phyloP scores from a whole-genome alignment of 495 filamentous ascomycete species.

The Penicillium antarcticum region DNA sequence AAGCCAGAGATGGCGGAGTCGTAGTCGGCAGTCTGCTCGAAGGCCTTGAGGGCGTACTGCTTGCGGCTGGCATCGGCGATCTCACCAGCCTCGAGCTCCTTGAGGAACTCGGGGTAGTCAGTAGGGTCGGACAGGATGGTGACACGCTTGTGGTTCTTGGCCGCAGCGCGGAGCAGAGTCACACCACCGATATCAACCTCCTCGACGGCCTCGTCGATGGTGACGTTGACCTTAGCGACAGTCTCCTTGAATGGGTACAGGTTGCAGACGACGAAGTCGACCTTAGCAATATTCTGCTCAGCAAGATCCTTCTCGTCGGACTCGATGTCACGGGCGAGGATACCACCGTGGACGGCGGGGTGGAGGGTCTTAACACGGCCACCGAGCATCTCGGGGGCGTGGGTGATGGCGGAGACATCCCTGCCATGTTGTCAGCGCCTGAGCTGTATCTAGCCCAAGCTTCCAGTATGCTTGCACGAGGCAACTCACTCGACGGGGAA shows the following conservation, averaged over 20 bases:
- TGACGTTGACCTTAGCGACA: conserved; percentile 93
- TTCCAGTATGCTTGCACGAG: not conserved
- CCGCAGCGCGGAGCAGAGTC: conserved; percentile 90
- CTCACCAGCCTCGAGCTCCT: conserved; percentile 82
- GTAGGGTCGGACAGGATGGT: conserved; percentile 90
- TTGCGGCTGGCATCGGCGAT: conserved; percentile 79
- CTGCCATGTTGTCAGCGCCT: conserved; percentile 41
- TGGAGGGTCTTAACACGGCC: conserved; percentile 97
- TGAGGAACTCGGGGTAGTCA: conserved; percentile 91
- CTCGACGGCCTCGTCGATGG: conserved; percentile 92
- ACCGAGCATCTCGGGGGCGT: conserved; percentile 96
- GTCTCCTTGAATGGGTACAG: conserved; percentile 98
- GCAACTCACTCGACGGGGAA: conserved; percentile 81
- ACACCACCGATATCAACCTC: conserved; percentile 98
- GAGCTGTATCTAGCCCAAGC: not conserved
- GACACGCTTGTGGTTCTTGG: conserved; percentile 94
- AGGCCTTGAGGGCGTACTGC: conserved; percentile 89
- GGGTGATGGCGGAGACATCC: conserved; percentile 95
- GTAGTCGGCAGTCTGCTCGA: conserved; percentile 98
- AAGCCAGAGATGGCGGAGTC: conserved; percentile 92
- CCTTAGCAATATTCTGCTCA: conserved; percentile 94
- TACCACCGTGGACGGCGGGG: conserved; percentile 89
- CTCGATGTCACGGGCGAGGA: conserved; percentile 86
- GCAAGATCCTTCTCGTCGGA: conserved; percentile 96
- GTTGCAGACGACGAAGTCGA: conserved; percentile 98